Evolutionary conservation across 2,329 filamentous ascomycete species (phyloP).

Genomic region (Cryphonectria parasitica): DNA sequence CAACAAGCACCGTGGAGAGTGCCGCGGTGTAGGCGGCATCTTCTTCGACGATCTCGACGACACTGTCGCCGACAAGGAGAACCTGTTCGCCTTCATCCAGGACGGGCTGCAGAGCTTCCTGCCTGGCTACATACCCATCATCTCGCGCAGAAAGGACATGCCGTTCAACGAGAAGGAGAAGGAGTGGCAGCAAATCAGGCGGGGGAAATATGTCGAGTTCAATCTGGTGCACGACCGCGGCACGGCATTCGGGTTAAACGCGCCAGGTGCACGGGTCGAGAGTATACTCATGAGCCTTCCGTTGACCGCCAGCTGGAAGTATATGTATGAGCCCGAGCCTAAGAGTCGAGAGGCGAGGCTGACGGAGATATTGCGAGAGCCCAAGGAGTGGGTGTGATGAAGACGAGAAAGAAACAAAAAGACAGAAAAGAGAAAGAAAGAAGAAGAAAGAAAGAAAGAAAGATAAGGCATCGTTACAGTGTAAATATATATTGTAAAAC

Average conservation of each 20-base stretch:
- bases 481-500: not conserved
- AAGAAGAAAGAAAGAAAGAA: constrained; percentile 6
- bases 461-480: not conserved
- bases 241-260: constrained; percentile 91
- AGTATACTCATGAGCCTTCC: constrained; percentile 98
- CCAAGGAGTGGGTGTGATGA: constrained; percentile 67
- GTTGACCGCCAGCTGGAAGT: constrained; percentile 89
- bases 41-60: constrained; percentile 98
- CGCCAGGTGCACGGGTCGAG: constrained; percentile 88
- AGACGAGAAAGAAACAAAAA: not conserved
- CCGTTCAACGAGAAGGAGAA: constrained; percentile 84
- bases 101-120: constrained; percentile 86
- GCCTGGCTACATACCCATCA: constrained; percentile 87
- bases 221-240: constrained; percentile 97
- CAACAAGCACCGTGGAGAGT: constrained; percentile 88
- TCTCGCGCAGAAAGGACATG: constrained; percentile 89
- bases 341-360: constrained; percentile 79
- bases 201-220: constrained; percentile 98
- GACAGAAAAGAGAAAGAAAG: not conserved
- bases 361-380: constrained; percentile 69
- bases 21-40: constrained; percentile 89
- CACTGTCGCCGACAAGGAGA: constrained; percentile 82
- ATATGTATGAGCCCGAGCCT: constrained; percentile 82
- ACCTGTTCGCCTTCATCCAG: constrained; percentile 86
- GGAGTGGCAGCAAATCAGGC: constrained; percentile 92